These are phyloP conservation scores for Vigna trinervia DNA, from an alignment of 306 rosid species.

Conservation along the genomic window DNA sequence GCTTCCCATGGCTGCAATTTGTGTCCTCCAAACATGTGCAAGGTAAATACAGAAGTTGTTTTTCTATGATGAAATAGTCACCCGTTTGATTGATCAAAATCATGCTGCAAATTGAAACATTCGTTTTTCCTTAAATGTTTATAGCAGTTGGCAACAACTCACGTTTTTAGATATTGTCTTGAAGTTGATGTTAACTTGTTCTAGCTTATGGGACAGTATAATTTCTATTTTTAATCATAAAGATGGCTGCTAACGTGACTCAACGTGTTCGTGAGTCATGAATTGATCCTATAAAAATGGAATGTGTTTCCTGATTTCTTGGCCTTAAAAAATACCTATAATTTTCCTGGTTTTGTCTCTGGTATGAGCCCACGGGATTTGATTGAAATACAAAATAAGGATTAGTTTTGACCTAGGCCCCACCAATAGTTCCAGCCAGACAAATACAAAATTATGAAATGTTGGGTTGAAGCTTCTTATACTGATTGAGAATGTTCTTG, in stretches of 20 bases:
- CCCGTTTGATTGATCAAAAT: not conserved
- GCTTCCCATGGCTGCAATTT: constrained; percentile 64
- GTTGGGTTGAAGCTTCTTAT: not conserved
- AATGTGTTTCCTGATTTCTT: not conserved
- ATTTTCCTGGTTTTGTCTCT: not conserved
- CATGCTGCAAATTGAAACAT: not conserved
- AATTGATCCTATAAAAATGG: constrained; percentile 30
- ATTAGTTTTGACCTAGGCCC: constrained; percentile 39
- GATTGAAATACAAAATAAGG: constrained; percentile 14
- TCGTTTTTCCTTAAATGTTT: not conserved
- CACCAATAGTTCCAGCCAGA: constrained; percentile 13
- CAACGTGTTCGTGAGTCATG: constrained; percentile 13
- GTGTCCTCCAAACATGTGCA: constrained; percentile 95
- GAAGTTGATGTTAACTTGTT: not conserved
- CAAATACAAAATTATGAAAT: not conserved
- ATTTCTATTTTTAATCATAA: not conserved
- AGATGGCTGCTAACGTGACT: constrained; percentile 23
- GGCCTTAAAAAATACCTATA: not conserved
- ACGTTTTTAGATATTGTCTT: constrained; percentile 2
- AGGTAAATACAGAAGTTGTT: constrained; percentile 49
- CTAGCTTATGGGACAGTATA: not conserved
- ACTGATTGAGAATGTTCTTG: too few relatives aligned
- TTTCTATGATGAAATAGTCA: not conserved
- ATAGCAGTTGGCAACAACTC: not conserved
- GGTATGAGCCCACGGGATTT: constrained; percentile 18